Evolutionary conservation across 2,329 filamentous ascomycete species (phyloP), one percentile per base, ranked within the genome.

Genomic region (Blastomyces parvus): DNA sequence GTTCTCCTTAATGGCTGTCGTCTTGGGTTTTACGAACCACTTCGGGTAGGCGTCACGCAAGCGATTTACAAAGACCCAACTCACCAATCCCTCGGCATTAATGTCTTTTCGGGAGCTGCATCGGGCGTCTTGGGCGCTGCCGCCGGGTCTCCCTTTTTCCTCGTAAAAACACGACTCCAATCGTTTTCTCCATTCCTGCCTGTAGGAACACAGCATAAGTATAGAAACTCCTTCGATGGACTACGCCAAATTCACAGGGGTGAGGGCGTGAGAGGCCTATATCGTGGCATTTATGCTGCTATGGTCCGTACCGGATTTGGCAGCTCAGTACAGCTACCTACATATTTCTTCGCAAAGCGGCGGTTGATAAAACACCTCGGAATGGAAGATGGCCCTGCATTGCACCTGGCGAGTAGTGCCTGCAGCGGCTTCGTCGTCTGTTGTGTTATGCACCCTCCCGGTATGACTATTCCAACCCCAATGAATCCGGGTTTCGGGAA

Each of bases 291-390:
- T 0, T 88, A 86, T 2, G 93, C 94, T 2, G 92, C 94, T 27
- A 97, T 97, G 90, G 90, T 99, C 66, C 84, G 94, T 64, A 99
- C 94, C 0, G 93, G 93, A 30, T 97, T 96, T 70, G 94, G 94
- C 60, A 96, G 90, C 77, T 94, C 91, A 6, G 94, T 97, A 13
- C 94, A 99, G 78, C 82, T 99, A 65, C 94, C 94, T 1, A 99
- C 94, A 44, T 99, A 99, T 77, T 99, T 97, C 79, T 94, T 97
- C 70, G 94, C 93, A 14, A 99, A 99, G 82, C 83, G 94, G 66
- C 82, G 89, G 69, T 79, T 99, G 69, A 84, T 90, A 64, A 87
- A 84, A 71, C 91, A 97, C 73, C 77, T 93, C 62, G 91, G 87
- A 56, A 91, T 97, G 88, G 81, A 94, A 72, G 94, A 99, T 73